Percentiles rank a stretch among this genome's conserved stretches.
Evolutionary conservation across 805 yeast species (phyloP).

Genomic region (Pichia scutulata): DNA sequence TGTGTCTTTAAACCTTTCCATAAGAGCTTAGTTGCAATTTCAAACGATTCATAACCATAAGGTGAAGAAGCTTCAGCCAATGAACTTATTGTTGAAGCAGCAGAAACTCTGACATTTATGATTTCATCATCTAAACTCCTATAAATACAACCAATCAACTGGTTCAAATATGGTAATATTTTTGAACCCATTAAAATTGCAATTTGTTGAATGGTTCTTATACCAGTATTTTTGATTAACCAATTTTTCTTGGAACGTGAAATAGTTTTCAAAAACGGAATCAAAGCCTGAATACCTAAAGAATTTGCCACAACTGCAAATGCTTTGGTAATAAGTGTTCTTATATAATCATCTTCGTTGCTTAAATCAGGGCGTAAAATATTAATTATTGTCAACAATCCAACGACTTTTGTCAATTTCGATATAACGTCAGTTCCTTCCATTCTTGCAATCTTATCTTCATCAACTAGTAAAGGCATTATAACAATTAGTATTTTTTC

Average conservation of each 20-base stretch:
- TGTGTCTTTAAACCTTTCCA: slow-evolving; percentile 76
- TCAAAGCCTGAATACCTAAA: slow-evolving; percentile 57
- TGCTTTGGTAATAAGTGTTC: slow-evolving; percentile 69
- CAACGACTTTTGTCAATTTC: slow-evolving; percentile 71
- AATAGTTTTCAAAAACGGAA: slow-evolving; percentile 80
- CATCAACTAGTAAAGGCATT: slow-evolving; percentile 74
- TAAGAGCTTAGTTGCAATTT: slow-evolving; percentile 59
- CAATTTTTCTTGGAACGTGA: slow-evolving; percentile 68
- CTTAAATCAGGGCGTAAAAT: slow-evolving; percentile 77
- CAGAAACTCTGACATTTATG: slow-evolving; percentile 52
- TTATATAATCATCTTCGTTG: slow-evolving; percentile 69
- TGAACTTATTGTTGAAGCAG: slow-evolving; percentile 66
- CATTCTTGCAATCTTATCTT: slow-evolving; percentile 61
- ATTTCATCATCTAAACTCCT: slow-evolving; percentile 62
- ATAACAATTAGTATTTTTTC: slow-evolving; percentile 65
- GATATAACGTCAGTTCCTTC: slow-evolving; percentile 78
- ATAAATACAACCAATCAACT: slow-evolving; percentile 52
- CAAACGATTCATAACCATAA: slow-evolving; percentile 86
- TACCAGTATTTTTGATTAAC: slow-evolving; percentile 81
- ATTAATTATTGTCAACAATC: slow-evolving; percentile 71
- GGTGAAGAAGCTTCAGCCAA: slow-evolving; percentile 81
- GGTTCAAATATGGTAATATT: slow-evolving; percentile 64
- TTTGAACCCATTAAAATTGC: slow-evolving; percentile 63
- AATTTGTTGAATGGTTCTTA: slow-evolving; percentile 66
- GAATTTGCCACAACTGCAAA: slow-evolving; percentile 81